Percentiles rank a stretch among this genome's conserved stretches.
Evolutionary conservation across 2,329 filamentous ascomycete species (phyloP).

Genomic region (Ascochyta clinopodiicola): DNA sequence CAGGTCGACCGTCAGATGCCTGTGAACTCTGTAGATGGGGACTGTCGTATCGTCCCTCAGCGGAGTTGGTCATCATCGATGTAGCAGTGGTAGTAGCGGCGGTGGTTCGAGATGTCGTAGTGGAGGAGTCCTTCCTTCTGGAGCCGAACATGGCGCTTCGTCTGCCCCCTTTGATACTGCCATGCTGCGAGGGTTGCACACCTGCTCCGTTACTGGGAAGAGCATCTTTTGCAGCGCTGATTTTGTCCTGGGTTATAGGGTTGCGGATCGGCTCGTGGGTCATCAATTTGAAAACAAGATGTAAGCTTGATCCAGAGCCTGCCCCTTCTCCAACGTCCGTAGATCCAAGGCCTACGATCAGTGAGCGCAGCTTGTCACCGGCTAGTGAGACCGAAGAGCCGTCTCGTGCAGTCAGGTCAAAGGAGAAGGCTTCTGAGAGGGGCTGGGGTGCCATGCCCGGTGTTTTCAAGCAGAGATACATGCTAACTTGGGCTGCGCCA

Average conservation of each 20-base stretch:
- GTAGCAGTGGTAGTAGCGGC: not conserved
- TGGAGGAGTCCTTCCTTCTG: slow-evolving; percentile 57
- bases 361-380: slow-evolving; percentile 75
- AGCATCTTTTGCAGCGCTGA: slow-evolving; percentile 33
- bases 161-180: slow-evolving; percentile 52
- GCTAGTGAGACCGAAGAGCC: slow-evolving; percentile 70
- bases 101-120: slow-evolving; percentile 9
- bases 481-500: slow-evolving; percentile 71
- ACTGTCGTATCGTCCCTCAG: slow-evolving; percentile 31
- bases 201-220: slow-evolving; percentile 28
- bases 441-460: slow-evolving; percentile 68
- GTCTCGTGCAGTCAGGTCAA: slow-evolving; percentile 78
- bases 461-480: slow-evolving; percentile 78
- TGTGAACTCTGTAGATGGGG: slow-evolving; percentile 34
- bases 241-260: slow-evolving; percentile 40
- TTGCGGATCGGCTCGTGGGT: slow-evolving; percentile 58
- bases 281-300: slow-evolving; percentile 81
- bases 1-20: slow-evolving; percentile 35
- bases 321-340: slow-evolving; percentile 72
- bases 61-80: slow-evolving; percentile 16
- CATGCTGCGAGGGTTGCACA: slow-evolving; percentile 40
- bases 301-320: slow-evolving; percentile 75
- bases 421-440: slow-evolving; percentile 82
- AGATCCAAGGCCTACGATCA: slow-evolving; percentile 85
- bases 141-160: slow-evolving; percentile 71